Evolutionary conservation across 129 eudicot genomes (phyloP).

Genomic region (Logfia minima): DNA sequence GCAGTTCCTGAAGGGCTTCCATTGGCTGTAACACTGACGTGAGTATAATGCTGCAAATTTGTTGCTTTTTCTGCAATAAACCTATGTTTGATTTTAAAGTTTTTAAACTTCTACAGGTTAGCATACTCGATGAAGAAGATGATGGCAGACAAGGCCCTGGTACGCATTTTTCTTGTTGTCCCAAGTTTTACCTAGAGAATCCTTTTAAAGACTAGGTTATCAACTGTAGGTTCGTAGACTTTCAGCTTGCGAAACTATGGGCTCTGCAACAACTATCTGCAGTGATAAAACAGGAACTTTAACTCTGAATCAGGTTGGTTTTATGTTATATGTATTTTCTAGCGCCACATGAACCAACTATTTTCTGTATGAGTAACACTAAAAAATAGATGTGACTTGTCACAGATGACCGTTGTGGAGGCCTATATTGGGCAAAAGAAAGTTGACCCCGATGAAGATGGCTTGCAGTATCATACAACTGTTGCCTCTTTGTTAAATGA

Average conservation of each 20-base stretch:
- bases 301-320: conserved; percentile 82
- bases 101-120: conserved; percentile 45
- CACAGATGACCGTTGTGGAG: conserved; percentile 96
- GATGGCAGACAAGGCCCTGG: conserved; percentile 98
- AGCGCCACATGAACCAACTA: background rate
- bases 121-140: conserved; percentile 97
- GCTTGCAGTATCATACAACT: conserved; percentile 43
- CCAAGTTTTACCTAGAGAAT: background rate
- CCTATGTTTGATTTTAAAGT: background rate
- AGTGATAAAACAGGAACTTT: conserved; percentile 97
- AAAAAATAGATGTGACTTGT: background rate
- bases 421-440: conserved; percentile 60
- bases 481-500: conserved; percentile 67
- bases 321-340: conserved; percentile 2
- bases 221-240: conserved; percentile 81
- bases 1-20: conserved; percentile 99
- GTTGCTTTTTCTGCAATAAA: background rate
- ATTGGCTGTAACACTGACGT: conserved; percentile 95
- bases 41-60: conserved; percentile 23
- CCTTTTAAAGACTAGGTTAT: conserved; percentile 7
- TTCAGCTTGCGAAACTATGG: conserved; percentile 99
- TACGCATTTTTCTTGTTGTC: conserved; percentile 22
- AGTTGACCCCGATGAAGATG: conserved; percentile 62
- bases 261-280: conserved; percentile 95
- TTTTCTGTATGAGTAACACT: background rate